Evolutionary conservation across 1,284 basidiomycete genomes (phyloP).

Genomic region (Sanguinoderma infundibulare): DNA sequence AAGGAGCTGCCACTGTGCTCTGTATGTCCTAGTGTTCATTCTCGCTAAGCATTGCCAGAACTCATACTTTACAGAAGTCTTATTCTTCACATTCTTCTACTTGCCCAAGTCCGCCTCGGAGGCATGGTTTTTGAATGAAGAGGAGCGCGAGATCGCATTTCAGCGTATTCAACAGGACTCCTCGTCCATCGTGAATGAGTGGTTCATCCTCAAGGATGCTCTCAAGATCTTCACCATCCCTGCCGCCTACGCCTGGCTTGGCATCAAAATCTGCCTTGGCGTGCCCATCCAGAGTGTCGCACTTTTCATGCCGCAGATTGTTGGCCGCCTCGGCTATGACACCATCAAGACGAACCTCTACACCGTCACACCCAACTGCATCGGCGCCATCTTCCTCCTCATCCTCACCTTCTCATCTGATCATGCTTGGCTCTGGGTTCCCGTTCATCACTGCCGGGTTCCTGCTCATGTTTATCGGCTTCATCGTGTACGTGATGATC

Average conservation of each 20-base stretch:
- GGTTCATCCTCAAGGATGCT: constrained; percentile 47
- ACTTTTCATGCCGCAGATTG: constrained; percentile 56
- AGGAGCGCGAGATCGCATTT: constrained; percentile 49
- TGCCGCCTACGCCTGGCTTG: constrained; percentile 47
- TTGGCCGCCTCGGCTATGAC: constrained; percentile 52
- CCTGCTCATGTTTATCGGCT: constrained; percentile 49
- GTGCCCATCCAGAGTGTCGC: constrained; percentile 53
- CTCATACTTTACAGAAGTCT: constrained; percentile 1
- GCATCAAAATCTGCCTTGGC: constrained; percentile 49
- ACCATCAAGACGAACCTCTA: constrained; percentile 54
- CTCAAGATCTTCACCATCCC: constrained; percentile 49
- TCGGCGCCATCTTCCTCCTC: constrained; percentile 52
- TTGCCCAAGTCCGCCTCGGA: constrained; percentile 48
- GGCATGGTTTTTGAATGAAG: constrained; percentile 45
- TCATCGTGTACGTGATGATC: constrained; percentile 54
- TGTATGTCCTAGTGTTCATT: neutral
- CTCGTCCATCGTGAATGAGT: constrained; percentile 50
- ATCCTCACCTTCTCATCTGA: constrained; percentile 56
- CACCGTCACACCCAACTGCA: constrained; percentile 57
- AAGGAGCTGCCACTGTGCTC: constrained; percentile 20
- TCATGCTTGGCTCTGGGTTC: constrained; percentile 42
- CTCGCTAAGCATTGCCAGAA: neutral
- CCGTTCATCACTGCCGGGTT: constrained; percentile 40
- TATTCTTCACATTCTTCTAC: constrained; percentile 45
- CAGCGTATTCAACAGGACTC: constrained; percentile 52